Base-by-base conservation (phyloP, 169 alveolate species). In the Eimeria sp. region DNA sequence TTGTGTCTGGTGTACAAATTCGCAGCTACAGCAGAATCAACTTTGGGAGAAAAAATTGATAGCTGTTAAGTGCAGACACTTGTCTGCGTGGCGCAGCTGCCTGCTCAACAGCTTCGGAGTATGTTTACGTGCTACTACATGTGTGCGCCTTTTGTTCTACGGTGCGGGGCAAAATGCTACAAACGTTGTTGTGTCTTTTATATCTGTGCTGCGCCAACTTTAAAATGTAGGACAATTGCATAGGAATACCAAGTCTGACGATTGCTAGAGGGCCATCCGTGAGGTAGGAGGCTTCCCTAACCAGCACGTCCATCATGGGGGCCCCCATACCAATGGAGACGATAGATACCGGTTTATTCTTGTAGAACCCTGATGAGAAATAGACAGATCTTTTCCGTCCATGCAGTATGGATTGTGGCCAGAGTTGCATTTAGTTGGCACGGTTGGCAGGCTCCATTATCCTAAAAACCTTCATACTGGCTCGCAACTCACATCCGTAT, bases 291-390 rank as follows among this genome's bases (percentile, higher is more conserved):
- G 96, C 95, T 57, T 96, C 97, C 47, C 97, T 94, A 43, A 96
- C 96, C 73, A 96, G 43, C 89, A 96, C 95, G 80, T 96, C 97
- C 97, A 94, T 94, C 97, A 94, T 94, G 5, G 97, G 96, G 10
- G 97, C 95, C 20, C 97, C 97, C 97, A 96, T 96, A 30, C 97
- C 97, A 27, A 96, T 88, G 65, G 93, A 45, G 54, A 96, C 96
- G 73, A 96, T 94, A 49, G 97, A 72, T 47, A 96, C 91, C n/a
- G 94, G 92, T 40, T 63, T 73, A 6, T 96, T 94, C 83, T 86
- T 92, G 96, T 93, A 96, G 54, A 40, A 84, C 27, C 97, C 97
- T 88, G 93, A 25, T 34, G 49, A 16, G 10, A 45, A 51, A 11
- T n/a, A 22, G n/a, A 1, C 80, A 70, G 51, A 51, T 9, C 76